These are phyloP conservation scores for Leccinum uliginosum DNA, from an alignment of 768 basidiomycete species.

Conservation along the genomic window DNA sequence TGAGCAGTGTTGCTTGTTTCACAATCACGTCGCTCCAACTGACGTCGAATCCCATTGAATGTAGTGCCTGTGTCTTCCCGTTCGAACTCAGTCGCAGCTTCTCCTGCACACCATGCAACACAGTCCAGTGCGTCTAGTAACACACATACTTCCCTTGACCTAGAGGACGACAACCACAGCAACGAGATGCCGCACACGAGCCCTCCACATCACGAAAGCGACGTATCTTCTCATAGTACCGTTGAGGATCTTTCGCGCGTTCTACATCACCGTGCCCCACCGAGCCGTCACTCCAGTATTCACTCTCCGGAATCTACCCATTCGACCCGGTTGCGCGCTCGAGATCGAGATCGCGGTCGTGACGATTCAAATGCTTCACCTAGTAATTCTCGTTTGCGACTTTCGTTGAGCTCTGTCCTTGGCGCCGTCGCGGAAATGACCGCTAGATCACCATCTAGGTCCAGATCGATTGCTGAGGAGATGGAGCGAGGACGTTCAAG, in stretches of 20 bases:
- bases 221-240: constrained; percentile 30
- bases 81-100: not conserved
- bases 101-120: not conserved
- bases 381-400: constrained; percentile 15
- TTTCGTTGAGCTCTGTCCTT: constrained; percentile 16
- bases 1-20: not conserved
- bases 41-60: not conserved
- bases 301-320: constrained; percentile 3
- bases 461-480: constrained; percentile 33
- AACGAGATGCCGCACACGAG: not conserved
- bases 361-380: constrained; percentile 2
- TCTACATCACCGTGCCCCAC: not conserved
- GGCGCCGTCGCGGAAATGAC: constrained; percentile 18
- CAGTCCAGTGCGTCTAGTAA: constrained; percentile 7
- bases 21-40: not conserved
- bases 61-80: not conserved
- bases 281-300: not conserved
- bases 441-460: constrained; percentile 10
- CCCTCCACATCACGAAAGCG: not conserved
- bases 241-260: constrained; percentile 19
- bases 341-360: not conserved
- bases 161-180: not conserved
- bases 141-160: constrained; percentile 3
- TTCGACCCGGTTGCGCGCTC: not conserved
- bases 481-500: constrained; percentile 22